Base-by-base conservation (phyloP, 176 grass and related monocot species). In the barley (Hordeum vulgare) region DNA sequence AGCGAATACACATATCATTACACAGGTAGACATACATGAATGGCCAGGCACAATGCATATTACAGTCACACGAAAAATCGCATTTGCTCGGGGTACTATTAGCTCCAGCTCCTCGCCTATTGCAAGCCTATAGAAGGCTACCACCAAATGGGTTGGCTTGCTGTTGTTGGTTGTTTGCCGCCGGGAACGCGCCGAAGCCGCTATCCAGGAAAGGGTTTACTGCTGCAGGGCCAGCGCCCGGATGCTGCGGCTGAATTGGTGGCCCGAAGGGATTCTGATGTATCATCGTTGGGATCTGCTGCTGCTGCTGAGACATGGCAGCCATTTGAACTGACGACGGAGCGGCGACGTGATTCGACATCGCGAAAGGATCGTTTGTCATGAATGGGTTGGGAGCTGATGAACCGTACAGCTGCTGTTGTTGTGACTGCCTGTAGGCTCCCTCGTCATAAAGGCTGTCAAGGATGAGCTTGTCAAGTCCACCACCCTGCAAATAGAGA, bases 311-410 rank as follows among this genome's bases (percentile, higher is more conserved):
- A 66, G 89, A 83, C 89, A 99, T 92, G 59, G 91, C 71, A 42
- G 91, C 89, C 93, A 94, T 99, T 86, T 99, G 96, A 89, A 99
- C 97, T 5, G 91, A 90, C 14, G 93, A 91, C 1, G 89, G 91
- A 7, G 91, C 80, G 4, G 91, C 89, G 9, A 99, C 85, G 57
- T 96, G 93, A 51, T 75, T 94, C 2, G 97, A 96, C 86, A 92
- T 86, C 2, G 81, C 66, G 4, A 99, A 99, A 77, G 93, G 89
- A 85, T 92, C 93, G 21, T 81, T 88, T 49, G 76, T 71, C 93
- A 96, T 90, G 80, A 96, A 99, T 29, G 97, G 97, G 29, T 99
- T 96, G 80, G 89, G 86, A 31, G 83, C 85, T 44, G 89, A 57
- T 13, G 93, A 80, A 79, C 89, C 89, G 37, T 96, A 94, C 20